Evolutionary conservation across 768 basidiomycete species (phyloP).

Genomic region (Trametes elegans): DNA sequence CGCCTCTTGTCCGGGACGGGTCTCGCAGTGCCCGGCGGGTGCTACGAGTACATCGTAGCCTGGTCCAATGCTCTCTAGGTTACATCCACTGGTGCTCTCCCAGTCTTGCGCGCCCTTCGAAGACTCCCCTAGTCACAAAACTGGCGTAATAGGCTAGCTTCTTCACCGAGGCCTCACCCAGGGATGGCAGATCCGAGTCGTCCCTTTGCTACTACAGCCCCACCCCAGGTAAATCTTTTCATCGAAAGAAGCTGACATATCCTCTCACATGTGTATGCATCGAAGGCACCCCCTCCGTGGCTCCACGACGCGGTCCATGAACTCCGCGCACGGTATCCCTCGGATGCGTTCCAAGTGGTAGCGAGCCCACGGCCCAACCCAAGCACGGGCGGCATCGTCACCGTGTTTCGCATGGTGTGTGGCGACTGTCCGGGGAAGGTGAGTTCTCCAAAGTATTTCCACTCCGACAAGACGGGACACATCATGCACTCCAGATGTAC

Average conservation of each 20-base stretch:
- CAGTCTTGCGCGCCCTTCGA: too few relatives aligned
- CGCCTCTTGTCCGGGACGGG: too few relatives aligned
- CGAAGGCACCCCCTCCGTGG: neutral
- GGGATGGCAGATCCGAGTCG: too few relatives aligned
- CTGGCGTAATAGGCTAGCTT: too few relatives aligned
- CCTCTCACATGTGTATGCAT: neutral
- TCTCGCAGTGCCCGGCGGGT: too few relatives aligned
- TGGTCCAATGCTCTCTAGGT: too few relatives aligned
- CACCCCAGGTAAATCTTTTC: neutral
- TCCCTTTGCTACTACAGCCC: neutral
- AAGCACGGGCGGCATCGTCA: constrained; percentile 5
- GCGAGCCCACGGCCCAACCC: neutral
- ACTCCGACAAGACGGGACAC: neutral
- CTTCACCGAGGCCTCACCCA: too few relatives aligned
- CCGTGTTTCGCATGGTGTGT: neutral
- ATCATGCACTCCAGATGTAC: neutral
- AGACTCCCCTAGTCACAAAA: too few relatives aligned
- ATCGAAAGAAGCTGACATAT: neutral
- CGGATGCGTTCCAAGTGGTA: neutral
- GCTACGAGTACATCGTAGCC: too few relatives aligned
- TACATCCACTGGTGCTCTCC: too few relatives aligned
- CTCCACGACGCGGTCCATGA: neutral
- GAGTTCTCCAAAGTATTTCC: neutral
- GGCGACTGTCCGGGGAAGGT: constrained; percentile 6
- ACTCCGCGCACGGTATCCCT: neutral